A percentile compares a stretch with the other conserved stretches of the same genome.
Evolutionary conservation across 202 grass and related monocot genomes (phyloP).

Genomic region (Alloteropsis angusta): DNA sequence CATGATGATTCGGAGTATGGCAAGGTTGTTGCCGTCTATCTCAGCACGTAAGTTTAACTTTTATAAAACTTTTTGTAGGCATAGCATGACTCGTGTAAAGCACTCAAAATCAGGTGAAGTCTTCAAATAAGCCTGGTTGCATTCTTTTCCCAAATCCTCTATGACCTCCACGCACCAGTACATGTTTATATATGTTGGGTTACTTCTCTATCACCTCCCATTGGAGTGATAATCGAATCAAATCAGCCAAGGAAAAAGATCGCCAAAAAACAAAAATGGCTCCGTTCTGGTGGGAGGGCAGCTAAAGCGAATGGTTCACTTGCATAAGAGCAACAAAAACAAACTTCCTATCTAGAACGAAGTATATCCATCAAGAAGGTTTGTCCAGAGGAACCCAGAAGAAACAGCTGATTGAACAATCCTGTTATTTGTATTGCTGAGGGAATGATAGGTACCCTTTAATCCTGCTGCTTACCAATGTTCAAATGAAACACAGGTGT

Average conservation of each 20-base stretch:
- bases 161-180: background rate
- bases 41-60: background rate
- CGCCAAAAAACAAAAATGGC: background rate
- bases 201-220: background rate
- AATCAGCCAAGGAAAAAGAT: background rate
- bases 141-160: background rate
- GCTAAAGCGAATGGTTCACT: background rate
- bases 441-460: background rate
- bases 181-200: background rate
- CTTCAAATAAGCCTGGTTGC: background rate
- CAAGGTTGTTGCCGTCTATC: background rate
- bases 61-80: background rate
- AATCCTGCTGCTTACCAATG: slow-evolving; percentile 13
- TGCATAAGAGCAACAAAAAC: background rate
- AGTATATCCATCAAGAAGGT: slow-evolving; percentile 12
- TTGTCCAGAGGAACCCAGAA: background rate
- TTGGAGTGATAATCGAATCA: background rate
- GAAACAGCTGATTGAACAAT: slow-evolving; percentile 8
- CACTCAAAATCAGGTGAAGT: background rate
- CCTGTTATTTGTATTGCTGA: slow-evolving; percentile 34
- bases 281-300: background rate
- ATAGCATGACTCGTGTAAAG: background rate
- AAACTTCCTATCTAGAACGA: slow-evolving; percentile 23
- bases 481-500: background rate
- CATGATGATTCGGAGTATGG: background rate